Base-by-base conservation (phyloP, 2,329 filamentous ascomycete species). In the Penicillium digitatum region DNA sequence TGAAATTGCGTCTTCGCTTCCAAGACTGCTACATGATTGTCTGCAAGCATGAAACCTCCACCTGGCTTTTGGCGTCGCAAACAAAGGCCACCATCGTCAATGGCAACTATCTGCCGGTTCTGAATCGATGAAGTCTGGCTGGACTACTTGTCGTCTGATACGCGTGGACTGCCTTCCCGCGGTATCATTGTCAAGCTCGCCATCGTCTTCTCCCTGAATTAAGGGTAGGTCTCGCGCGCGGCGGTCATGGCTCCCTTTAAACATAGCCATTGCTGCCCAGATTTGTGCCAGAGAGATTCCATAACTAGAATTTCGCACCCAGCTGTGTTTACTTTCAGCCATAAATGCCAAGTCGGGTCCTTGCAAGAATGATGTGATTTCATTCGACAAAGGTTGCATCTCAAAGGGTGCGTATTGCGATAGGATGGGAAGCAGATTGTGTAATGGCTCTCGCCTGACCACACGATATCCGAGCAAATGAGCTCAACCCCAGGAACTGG, bases 31-130 rank as follows among this genome's bases (percentile, higher is more conserved):
- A 37, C 32, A 18, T 35, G 3, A 10, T 35, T 35, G 16, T 35
- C 4, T 1, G 8, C 3, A 35, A 35, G 32, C 16, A n/a, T 35
- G 4, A 4, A 35, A 35, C 1, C 16, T 3, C 16, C 32, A 9
- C 8, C 16, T 9, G 37, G 29, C 6, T 40, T 22, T 44, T 50
- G 12, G 24, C 27, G 40, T 50, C 55, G 35, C 12, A 56, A 29
- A 29, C 38, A 58, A 22, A 55, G 52, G 5, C 55, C 52, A 27
- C 55, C 48, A 29, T 58, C 43, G 24, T 58, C 48, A 40, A 48
- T 58, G 14, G 52, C 45, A 16, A 58, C 31, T 50, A 55, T 45
- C 14, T 32, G 34, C 38, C 24, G 44, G 1, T 42, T 34, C 14
- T 5, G 56, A 58, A 37, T 54, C 46, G 27, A 46, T 43, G 34